Evolutionary conservation across 2,329 filamentous ascomycete species (phyloP), one percentile per base, ranked within the genome.

Genomic region (Fusarium marasasianum): DNA sequence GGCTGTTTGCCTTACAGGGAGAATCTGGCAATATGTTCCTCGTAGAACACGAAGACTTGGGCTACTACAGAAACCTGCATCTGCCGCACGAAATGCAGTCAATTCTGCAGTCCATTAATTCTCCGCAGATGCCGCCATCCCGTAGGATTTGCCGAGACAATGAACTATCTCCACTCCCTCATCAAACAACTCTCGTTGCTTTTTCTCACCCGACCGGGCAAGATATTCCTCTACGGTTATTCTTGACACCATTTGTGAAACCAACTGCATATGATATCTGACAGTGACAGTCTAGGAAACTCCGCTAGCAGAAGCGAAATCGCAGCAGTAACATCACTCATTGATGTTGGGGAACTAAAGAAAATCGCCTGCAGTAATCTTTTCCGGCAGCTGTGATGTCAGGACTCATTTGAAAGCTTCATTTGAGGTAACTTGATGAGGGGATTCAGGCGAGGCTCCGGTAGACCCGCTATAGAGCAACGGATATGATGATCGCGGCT

Each of bases 181-280:
- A 17, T 24, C 22, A 14, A n/a, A 24, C n/a, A 5, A 15, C 8
- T 3, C 5, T 48, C 20, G 6, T 48, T 51, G 48, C 48, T 51
- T 51, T 51, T 51, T 51, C 11, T 13, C 5, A 1, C 0, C 17
- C 11, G 0, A 20, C 5, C 18, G 12, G 44, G 24, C 13, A 6
- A 0, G 13, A 14, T 14, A 1, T 29, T 31, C 18, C 26, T 15
- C 20, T 3, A 3, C 13, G 7, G 11, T 11, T 13, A 31, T 22
- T 5, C 11, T 48, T 48, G 9, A 8, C 44, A 8, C 18, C 14
- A 31, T 31, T 47, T 29, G 11, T 7, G 5, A 5, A 5, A 20
- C 24, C 18, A 11, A 22, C 8, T 29, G 44, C 44, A 47, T 3
- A 7, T 22, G 24, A 47, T 22, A 47, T 47, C 18, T 47, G 24